Conservation (phyloP, 73 alveolate species). For the Effrenium voratum region DNA sequence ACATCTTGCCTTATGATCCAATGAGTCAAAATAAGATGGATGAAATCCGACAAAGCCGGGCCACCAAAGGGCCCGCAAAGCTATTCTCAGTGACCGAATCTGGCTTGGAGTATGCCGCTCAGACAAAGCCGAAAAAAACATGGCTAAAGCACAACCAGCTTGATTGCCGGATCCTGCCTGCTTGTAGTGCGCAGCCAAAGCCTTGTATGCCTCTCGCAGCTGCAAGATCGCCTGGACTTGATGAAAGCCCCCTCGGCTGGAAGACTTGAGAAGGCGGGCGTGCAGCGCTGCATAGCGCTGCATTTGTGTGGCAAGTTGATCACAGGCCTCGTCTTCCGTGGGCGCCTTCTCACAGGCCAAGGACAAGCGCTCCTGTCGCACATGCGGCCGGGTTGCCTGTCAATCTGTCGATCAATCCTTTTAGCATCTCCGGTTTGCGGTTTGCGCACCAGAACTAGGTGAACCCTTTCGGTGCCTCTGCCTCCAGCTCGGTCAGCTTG, state of each 20-base stretch:
- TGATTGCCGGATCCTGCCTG: neutral
- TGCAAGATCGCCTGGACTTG: slow-evolving; percentile 33
- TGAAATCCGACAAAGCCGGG: too few relatives aligned
- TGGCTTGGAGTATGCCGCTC: too few relatives aligned
- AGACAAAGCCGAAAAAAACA: too few relatives aligned
- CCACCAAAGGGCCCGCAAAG: too few relatives aligned
- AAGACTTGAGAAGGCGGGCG: too few relatives aligned
- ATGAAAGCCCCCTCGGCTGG: neutral
- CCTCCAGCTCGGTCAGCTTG: slow-evolving; percentile 55
- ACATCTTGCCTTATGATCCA: too few relatives aligned
- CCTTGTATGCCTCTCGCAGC: slow-evolving; percentile 83
- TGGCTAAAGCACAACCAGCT: neutral
- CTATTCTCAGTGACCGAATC: too few relatives aligned
- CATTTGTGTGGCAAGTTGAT: neutral
- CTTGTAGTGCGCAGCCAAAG: slow-evolving; percentile 86
- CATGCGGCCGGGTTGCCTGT: neutral
- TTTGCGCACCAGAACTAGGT: too few relatives aligned
- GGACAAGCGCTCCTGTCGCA: slow-evolving; percentile 68
- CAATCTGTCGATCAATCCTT: too few relatives aligned
- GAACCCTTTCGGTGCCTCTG: slow-evolving; percentile 43
- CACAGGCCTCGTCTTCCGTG: slow-evolving; percentile 53
- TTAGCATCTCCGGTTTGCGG: too few relatives aligned
- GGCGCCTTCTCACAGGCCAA: slow-evolving; percentile 91
- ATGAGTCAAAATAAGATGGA: too few relatives aligned
- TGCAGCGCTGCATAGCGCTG: too few relatives aligned